Evolutionary conservation across 2,329 filamentous ascomycete species (phyloP), one percentile per base, ranked within the genome.

Genomic region (Botrytis fragariae): DNA sequence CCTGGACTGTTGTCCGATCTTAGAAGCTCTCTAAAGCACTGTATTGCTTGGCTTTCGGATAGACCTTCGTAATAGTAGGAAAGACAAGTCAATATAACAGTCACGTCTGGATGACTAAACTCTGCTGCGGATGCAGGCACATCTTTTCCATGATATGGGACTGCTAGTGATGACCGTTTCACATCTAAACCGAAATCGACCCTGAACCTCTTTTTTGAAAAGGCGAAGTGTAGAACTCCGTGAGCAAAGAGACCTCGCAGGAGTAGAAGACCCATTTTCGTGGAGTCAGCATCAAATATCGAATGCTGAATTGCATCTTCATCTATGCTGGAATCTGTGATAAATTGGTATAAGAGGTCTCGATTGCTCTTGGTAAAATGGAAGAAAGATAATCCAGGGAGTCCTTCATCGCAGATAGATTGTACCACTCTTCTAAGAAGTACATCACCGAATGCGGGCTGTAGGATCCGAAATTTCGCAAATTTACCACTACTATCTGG

Each of bases 141-240:
- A 68, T 89, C 89, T 72, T 91, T 91, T 0, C 88, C 88, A 14
- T 83, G 83, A 75, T 86, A 92, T 0, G 89, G 90, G 0, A 92
- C 87, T 0, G 87, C 86, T 0, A 91, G 83, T 68, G 79, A 82
- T 0, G 85, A 87, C 3, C 88, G 80, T 0, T 74, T 77, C 0
- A 77, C 74, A 76, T 89, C 85, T 0, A 87, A 82, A 0, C 91
- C 90, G 74, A 90, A 93, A 71, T 92, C 86, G 0, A 93, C 90
- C 4, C 87, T 81, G 88, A 88, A 93, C 1, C 90, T 82, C 76
- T 92, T 92, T 22, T 86, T 80, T 0, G 81, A 80, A 0, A 92
- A 81, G 0, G 82, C 83, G 73, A 90, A 91, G 0, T 77, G 76
- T 0, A 93, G 77, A 0, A 92, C 82, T 0, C 88, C 86, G 0